Conservation (phyloP, 2,329 filamentous ascomycete species). For the Sclerotinia subarctica region DNA sequence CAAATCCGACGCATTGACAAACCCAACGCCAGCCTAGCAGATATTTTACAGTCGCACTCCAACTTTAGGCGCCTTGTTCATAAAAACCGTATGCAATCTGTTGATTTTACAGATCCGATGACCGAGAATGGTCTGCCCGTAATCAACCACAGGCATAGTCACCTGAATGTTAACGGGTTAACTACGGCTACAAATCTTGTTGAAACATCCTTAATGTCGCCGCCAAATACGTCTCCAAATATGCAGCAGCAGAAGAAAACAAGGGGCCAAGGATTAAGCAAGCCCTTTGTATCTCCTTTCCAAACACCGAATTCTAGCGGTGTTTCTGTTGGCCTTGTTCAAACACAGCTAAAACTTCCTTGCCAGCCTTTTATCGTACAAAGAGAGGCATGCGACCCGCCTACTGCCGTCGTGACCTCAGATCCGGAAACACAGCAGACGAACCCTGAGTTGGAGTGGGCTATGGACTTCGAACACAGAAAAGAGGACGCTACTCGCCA, state of each 20-base stretch:
- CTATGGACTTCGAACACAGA: conserved; percentile 38
- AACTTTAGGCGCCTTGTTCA: background rate
- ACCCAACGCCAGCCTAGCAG: background rate
- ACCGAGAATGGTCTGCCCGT: background rate
- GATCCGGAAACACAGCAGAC: conserved; percentile 8
- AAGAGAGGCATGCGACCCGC: conserved; percentile 5
- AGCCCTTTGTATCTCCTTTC: conserved; percentile 32
- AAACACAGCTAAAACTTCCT: conserved; percentile 24
- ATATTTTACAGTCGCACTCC: conserved; percentile 2
- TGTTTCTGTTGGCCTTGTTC: conserved; percentile 22
- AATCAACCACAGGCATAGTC: background rate
- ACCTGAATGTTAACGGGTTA: conserved; percentile 27
- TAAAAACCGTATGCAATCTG: background rate
- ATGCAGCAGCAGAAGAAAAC: background rate
- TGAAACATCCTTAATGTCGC: conserved; percentile 23
- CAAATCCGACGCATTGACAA: background rate
- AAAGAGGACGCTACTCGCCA: conserved; percentile 35
- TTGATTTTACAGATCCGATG: background rate
- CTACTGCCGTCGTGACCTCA: background rate
- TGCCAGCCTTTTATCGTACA: conserved; percentile 8
- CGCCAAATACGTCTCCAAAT: conserved; percentile 20
- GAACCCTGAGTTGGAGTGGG: conserved; percentile 34
- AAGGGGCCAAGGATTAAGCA: conserved; percentile 25
- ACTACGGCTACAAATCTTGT: conserved; percentile 29
- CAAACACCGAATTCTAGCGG: conserved; percentile 12